Conservation (phyloP, 257 asterid species). For the Lantana camara region DNA sequence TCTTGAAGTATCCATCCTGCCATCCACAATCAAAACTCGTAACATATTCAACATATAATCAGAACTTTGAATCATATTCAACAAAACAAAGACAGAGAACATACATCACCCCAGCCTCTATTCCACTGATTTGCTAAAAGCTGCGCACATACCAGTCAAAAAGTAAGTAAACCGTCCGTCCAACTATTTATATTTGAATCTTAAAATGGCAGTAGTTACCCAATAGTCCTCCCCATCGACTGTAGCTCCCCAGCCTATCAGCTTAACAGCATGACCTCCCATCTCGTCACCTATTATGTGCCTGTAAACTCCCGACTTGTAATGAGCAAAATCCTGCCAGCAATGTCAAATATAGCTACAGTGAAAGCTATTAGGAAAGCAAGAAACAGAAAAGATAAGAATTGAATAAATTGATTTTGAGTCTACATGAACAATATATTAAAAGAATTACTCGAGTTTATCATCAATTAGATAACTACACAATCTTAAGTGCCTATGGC, state of each 20-base stretch:
- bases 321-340: slow-evolving; percentile 88
- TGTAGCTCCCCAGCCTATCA: slow-evolving; percentile 93
- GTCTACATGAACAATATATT: too few species aligned
- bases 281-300: slow-evolving; percentile 66
- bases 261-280: slow-evolving; percentile 97
- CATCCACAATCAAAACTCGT: slow-evolving; percentile 8
- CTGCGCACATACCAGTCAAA: slow-evolving; percentile 46
- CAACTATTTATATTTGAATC: slow-evolving; percentile 23
- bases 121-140: slow-evolving; percentile 96
- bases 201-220: slow-evolving; percentile 43
- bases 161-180: slow-evolving; percentile 29
- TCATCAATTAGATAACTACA: background rate
- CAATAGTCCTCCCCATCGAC: slow-evolving; percentile 89
- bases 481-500: background rate
- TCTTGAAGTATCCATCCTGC: slow-evolving; percentile 95
- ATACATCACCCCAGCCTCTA: slow-evolving; percentile 96
- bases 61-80: too few species aligned
- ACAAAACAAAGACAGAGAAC: slow-evolving; percentile 32
- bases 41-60: slow-evolving; percentile 14
- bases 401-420: too few species aligned
- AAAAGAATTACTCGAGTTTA: background rate
- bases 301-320: slow-evolving; percentile 90
- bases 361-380: background rate
- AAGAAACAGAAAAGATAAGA: too few species aligned
- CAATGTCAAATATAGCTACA: slow-evolving; percentile 7